Conservation (phyloP, 2,329 filamentous ascomycete genomes). For the Cryphonectria japonica region DNA sequence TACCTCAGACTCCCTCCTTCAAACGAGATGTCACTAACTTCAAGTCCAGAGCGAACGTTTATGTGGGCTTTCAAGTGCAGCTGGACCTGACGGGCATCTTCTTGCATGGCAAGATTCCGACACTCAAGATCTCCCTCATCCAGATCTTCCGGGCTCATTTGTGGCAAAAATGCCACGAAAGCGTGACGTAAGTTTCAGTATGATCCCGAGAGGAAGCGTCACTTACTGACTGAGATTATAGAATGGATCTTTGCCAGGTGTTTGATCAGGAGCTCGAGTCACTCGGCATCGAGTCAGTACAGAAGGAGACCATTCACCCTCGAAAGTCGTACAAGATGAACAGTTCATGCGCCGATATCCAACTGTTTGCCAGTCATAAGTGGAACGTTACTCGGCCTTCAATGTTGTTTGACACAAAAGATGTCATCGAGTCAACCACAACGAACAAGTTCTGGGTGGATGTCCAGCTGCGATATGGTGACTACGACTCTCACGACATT, state of each 20-base stretch:
- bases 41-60: constrained; percentile 78
- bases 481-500: constrained; percentile 94
- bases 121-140: constrained; percentile 95
- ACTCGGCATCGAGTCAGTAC: constrained; percentile 93
- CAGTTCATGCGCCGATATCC: constrained; percentile 77
- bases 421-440: constrained; percentile 88
- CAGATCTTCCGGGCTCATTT: constrained; percentile 99
- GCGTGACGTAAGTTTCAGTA: constrained; percentile 45
- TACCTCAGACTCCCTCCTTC: neutral
- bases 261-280: constrained; percentile 97
- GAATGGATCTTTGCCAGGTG: constrained; percentile 96
- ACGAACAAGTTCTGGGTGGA: constrained; percentile 99
- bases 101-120: constrained; percentile 98
- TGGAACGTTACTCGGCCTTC: constrained; percentile 98
- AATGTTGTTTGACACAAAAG: constrained; percentile 93
- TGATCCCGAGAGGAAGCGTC: neutral
- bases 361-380: constrained; percentile 70
- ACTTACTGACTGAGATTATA: neutral
- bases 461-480: constrained; percentile 93
- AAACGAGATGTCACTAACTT: neutral
- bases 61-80: constrained; percentile 99
- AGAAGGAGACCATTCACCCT: constrained; percentile 98
- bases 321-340: constrained; percentile 99
- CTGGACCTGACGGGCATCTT: constrained; percentile 98
- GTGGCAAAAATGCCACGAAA: constrained; percentile 99